Evolutionary conservation across 208 protist genomes (phyloP), one percentile per base, ranked within the genome.

Genomic region (Tetramitus jugosus): DNA sequence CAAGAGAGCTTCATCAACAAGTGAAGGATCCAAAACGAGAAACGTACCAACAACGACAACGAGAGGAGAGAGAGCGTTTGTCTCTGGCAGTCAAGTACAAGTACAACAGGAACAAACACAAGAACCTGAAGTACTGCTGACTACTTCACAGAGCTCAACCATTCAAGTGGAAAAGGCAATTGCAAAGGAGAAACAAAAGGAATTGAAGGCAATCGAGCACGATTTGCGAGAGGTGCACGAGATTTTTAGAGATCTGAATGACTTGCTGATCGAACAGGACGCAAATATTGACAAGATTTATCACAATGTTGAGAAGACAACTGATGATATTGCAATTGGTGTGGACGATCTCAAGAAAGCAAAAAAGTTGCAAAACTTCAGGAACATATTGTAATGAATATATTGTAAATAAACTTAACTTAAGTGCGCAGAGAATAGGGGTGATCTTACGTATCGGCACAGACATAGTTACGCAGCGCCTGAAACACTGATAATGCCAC

Each of bases 61-160:
- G n/a, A n/a, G n/a, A n/a, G 56, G 10, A 17, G 56, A 62, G 35
- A 62, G 14, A 17, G 60, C 14, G 20, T n/a, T 40, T 65, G 60
- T 20, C 23, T 10, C 13, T 20, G 31, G 31, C 20, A 10, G 8
- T 3, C 60, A 65, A 65, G 20, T 31, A 65, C n/a, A 40, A 40
- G n/a, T 65, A 40, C 60, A 65, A 65, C 6, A n/a, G n/a, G n/a
- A 31, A 65, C 60, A 65, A 65, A n/a, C 35, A 65, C n/a, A 65
- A 40, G 40, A 65, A 40, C 20, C 35, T n/a, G 4, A 65, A 17
- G 35, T 65, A 40, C 33, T 65, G 13, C 31, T 65, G 7, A 40
- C 13, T 26, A n/a, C 35, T 40, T 65, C 33, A 33, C 33, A 65
- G 1, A 65, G 29, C 13, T 20, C 6, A 0, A 65, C 60, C 23